Base-by-base conservation (phyloP, 2,329 filamentous ascomycete genomes). In the Neopestalotiopsis sp. region DNA sequence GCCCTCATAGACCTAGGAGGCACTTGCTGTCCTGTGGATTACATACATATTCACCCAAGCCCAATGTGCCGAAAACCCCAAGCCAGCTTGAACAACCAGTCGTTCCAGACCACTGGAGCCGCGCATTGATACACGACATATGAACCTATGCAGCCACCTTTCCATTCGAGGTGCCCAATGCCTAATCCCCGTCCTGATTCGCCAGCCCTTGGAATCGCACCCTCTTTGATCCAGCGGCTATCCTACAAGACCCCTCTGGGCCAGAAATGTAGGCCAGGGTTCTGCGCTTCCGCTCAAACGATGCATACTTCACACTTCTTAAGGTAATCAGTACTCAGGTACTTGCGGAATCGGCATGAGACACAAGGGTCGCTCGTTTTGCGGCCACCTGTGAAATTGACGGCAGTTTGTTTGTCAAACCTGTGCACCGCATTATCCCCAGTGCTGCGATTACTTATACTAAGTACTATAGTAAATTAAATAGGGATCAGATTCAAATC, bases 141-240 rank as follows among this genome's bases (percentile, higher is more conserved):
- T 10, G 6, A 17, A 6, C 14, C 24, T 62, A 62, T 62, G n/a
- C 30, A 38, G 34, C 32, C 30, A 28, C 42, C 30, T n/a, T 63
- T 63, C 17, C 49, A 56, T 30, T 49, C 62, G 24, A 34, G 20
- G 30, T 49, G 20, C 40, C 42, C n/a, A 32, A 40, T 12, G n/a
- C 38, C n/a, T 5, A 20, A 40, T 66, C 20, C 7, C 10, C 12
- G 9, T 12, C 4, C 32, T 66, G 45, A 66, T 66, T 66, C 45
- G 64, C 53, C 53, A 40, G 20, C 38, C 49, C 34, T 13, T 42
- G 49, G 28, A 58, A 20, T 30, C 56, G 14, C 64, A 59, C 34
- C 45, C 58, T 32, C n/a, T 45, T 58, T 49, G 10, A 66, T 10
- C 40, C 62, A 40, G 62, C 62, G 62, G 62, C 42, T 65, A 65